Percentiles rank a stretch among this genome's conserved stretches.
phyloP scores from a whole-genome alignment of 1,284 basidiomycete genomes.

The Mycena sp. region DNA sequence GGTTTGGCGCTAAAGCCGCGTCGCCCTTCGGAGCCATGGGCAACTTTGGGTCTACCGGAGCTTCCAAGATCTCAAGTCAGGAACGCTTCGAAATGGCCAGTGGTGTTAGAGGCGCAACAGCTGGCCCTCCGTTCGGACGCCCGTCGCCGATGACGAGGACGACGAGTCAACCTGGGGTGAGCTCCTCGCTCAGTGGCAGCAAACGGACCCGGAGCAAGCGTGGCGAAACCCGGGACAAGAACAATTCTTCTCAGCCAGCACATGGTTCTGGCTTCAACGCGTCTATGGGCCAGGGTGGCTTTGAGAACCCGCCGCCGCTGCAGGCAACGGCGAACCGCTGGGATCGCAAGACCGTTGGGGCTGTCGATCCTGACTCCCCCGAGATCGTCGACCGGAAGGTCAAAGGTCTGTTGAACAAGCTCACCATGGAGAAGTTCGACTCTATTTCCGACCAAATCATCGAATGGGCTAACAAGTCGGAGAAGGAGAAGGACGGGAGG shows the following conservation, averaged over 20 bases:
- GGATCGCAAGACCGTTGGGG: conserved; percentile 58
- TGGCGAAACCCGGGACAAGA: conserved; percentile 68
- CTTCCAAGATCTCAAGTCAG: conserved; percentile 72
- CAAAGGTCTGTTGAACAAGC: conserved; percentile 93
- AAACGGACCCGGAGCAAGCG: conserved; percentile 79
- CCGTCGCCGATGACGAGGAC: conserved; percentile 76
- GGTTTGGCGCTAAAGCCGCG: conserved; percentile 47
- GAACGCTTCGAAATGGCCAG: conserved; percentile 71
- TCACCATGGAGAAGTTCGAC: conserved; percentile 97
- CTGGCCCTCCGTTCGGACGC: conserved; percentile 55
- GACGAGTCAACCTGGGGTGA: conserved; percentile 76
- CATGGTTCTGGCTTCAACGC: conserved; percentile 3
- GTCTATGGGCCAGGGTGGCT: conserved; percentile 18
- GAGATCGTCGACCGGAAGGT: conserved; percentile 94
- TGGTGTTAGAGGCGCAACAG: conserved; percentile 52
- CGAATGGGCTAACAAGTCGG: conserved; percentile 93
- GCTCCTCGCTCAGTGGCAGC: conserved; percentile 58
- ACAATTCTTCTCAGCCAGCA: conserved; percentile 39
- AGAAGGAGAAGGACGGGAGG: conserved; percentile 91
- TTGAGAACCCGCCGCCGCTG: conserved; percentile 81
- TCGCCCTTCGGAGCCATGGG: conserved; percentile 72
- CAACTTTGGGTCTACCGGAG: conserved; percentile 70
- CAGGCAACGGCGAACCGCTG: conserved; percentile 87
- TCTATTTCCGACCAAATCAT: conserved; percentile 95
- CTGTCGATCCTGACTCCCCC: conserved; percentile 71